Evolutionary conservation across 495 filamentous ascomycete species (phyloP).

Genomic region (Rhypophila decipiens): DNA sequence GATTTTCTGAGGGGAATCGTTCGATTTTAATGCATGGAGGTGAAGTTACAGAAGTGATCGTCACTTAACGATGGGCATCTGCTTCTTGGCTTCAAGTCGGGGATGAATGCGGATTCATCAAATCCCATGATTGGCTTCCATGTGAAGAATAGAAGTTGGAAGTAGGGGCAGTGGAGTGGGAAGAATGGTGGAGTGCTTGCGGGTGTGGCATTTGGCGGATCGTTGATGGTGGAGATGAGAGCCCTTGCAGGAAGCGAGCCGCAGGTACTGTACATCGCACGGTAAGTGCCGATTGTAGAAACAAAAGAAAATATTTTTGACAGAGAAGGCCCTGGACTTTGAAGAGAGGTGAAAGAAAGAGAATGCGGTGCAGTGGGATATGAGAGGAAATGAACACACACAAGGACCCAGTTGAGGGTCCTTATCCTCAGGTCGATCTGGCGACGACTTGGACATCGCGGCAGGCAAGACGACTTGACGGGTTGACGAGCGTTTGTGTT

Average conservation of each 20-base stretch:
- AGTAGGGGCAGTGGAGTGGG: background rate
- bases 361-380: background rate
- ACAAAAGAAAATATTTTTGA: background rate
- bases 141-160: background rate
- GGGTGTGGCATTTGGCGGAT: no score
- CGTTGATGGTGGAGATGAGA: no score
- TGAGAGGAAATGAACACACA: no score
- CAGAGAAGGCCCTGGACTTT: background rate
- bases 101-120: background rate
- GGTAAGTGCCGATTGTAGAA: background rate
- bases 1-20: background rate
- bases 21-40: background rate
- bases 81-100: background rate
- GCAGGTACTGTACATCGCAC: background rate
- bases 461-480: no score
- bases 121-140: background rate
- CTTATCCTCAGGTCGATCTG: no score
- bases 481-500: no score
- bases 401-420: no score
- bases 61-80: background rate
- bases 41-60: background rate
- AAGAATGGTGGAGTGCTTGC: no score
- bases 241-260: background rate
- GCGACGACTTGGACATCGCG: no score
- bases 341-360: background rate